Conservation (phyloP, 192 early-diverging fungal genomes). For the Coemansia sp. region DNA sequence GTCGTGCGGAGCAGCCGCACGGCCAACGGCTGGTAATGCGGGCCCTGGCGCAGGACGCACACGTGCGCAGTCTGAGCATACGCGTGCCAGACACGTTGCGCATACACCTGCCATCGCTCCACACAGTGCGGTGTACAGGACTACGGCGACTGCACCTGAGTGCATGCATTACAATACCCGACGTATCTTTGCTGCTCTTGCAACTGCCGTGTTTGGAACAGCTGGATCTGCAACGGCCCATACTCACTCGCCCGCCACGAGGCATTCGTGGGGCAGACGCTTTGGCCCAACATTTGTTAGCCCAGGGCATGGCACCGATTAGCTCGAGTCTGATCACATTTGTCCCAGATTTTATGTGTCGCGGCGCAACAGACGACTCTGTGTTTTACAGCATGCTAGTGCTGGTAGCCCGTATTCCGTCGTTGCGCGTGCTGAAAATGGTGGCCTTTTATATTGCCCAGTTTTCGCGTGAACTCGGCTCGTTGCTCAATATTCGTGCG, state of each 20-base stretch:
- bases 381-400: slow-evolving; percentile 43
- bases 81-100: slow-evolving; percentile 9
- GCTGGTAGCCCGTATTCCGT: slow-evolving; percentile 34
- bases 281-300: slow-evolving; percentile 22
- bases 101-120: too few species aligned
- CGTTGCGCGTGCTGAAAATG: slow-evolving; percentile 32
- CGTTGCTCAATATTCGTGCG: slow-evolving; percentile 30
- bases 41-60: slow-evolving; percentile 16
- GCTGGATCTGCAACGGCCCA: slow-evolving; percentile 24
- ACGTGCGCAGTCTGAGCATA: slow-evolving; percentile 14
- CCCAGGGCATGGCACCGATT: slow-evolving; percentile 24
- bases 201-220: slow-evolving; percentile 29
- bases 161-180: slow-evolving; percentile 18
- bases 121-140: slow-evolving; percentile 11
- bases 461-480: slow-evolving; percentile 27
- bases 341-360: slow-evolving; percentile 4
- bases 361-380: too few species aligned
- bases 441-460: slow-evolving; percentile 34
- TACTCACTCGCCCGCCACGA: slow-evolving; percentile 22
- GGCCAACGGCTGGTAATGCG: slow-evolving; percentile 28
- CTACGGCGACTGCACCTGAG: slow-evolving; percentile 21
- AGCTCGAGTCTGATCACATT: slow-evolving; percentile 14
- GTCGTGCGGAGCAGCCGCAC: slow-evolving; percentile 10
- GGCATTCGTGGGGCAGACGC: slow-evolving; percentile 28
- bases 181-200: slow-evolving; percentile 17